A percentile compares a stretch with the other conserved stretches of the same genome.
These are phyloP conservation scores for Pterocarpus santalinus DNA, from an alignment of 306 rosid genomes.

Conservation along the genomic window DNA sequence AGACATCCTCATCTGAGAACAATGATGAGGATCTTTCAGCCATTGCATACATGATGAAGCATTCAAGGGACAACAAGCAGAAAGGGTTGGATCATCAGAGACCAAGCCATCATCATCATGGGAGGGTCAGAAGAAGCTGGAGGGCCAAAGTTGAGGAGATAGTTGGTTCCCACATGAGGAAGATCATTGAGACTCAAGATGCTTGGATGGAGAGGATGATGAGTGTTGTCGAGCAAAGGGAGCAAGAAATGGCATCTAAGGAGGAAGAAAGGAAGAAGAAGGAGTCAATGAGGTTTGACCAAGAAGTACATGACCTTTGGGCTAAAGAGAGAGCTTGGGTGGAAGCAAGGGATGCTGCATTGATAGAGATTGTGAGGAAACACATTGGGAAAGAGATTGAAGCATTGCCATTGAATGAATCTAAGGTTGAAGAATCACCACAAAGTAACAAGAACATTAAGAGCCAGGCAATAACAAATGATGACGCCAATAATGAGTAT, in stretches of 20 bases:
- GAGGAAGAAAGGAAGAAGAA: constrained; percentile 75
- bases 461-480: neutral
- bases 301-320: constrained; percentile 65
- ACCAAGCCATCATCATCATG: neutral
- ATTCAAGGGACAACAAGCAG: constrained; percentile 38
- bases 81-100: constrained; percentile 36
- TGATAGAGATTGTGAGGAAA: constrained; percentile 62
- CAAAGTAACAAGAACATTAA: constrained; percentile 22
- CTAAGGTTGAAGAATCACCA: constrained; percentile 20
- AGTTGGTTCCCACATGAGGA: constrained; percentile 68
- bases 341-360: constrained; percentile 70
- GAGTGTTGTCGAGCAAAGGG: constrained; percentile 64
- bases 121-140: constrained; percentile 56
- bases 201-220: constrained; percentile 76
- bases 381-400: constrained; percentile 42
- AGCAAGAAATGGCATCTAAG: constrained; percentile 57
- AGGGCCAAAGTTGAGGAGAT: constrained; percentile 66
- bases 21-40: constrained; percentile 62
- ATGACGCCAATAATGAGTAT: neutral
- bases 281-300: constrained; percentile 61
- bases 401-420: constrained; percentile 19
- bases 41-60: constrained; percentile 55
- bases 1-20: constrained; percentile 72
- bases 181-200: constrained; percentile 72
- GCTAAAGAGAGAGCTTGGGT: constrained; percentile 80